Conservation (phyloP, 495 filamentous ascomycete species). For the Saxophila tyrrhenica region DNA sequence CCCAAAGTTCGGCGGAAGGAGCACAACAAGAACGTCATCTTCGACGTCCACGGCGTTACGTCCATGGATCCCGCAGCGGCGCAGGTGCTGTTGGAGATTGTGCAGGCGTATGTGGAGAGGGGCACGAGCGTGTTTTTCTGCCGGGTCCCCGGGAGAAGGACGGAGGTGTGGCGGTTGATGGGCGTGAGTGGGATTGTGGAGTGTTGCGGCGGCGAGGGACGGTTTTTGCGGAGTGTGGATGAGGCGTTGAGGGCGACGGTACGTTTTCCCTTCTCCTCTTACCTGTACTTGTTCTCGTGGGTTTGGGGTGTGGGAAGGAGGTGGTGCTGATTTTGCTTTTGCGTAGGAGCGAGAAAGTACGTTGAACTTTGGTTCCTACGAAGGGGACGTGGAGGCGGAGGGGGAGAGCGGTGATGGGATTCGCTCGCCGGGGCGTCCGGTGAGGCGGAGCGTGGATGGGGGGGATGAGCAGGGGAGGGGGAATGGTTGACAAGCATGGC, state of each 20-base stretch:
- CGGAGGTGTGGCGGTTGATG: slow-evolving; percentile 59
- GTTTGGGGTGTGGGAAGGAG: too few species aligned
- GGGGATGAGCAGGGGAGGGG: too few species aligned
- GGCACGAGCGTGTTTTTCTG: slow-evolving; percentile 84
- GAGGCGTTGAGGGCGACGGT: slow-evolving; percentile 71
- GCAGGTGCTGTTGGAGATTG: slow-evolving; percentile 84
- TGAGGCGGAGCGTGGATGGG: too few species aligned
- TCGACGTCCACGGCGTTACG: slow-evolving; percentile 93
- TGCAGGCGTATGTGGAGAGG: slow-evolving; percentile 57
- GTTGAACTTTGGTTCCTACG: too few species aligned
- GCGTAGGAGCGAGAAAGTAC: too few species aligned
- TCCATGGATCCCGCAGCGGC: slow-evolving; percentile 84
- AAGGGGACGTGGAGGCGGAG: too few species aligned
- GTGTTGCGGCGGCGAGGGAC: slow-evolving; percentile 54
- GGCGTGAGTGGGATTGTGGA: slow-evolving; percentile 74
- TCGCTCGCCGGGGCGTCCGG: too few species aligned
- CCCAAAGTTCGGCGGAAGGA: slow-evolving; percentile 60
- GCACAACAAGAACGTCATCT: slow-evolving; percentile 81
- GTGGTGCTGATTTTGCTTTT: too few species aligned
- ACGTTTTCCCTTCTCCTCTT: too few species aligned
- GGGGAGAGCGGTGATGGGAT: too few species aligned
- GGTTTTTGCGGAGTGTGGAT: slow-evolving; percentile 74
- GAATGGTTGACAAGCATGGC: too few species aligned
- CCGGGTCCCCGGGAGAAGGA: slow-evolving; percentile 47
- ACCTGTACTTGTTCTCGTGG: too few species aligned